Evolutionary conservation across 1,284 basidiomycete species (phyloP), one percentile per base, ranked within the genome.

Genomic region (Mycena citricolor): DNA sequence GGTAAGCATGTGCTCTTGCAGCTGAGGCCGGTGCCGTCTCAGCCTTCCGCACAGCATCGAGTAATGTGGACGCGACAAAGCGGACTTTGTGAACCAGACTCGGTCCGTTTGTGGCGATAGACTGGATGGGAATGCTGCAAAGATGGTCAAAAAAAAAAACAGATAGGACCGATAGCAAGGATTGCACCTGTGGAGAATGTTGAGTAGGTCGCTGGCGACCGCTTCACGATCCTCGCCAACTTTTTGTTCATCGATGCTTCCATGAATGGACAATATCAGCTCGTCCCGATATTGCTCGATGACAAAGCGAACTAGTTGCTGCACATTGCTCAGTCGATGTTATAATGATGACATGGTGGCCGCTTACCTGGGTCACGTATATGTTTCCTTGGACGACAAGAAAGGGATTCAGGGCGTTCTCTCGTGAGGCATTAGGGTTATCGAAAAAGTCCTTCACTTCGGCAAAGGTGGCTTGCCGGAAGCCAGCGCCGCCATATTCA

Each of bases 291-390:
- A 92, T 63, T 91, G 90, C 56, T 92, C 85, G 41, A 89, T 86
- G 46, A 93, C 86, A 59, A 90, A 92, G 44, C 90, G 85, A 47
- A 89, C 87, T 45, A 92, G 79, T 89, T 93, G 90, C 88, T 92
- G 55, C 29, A 53, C 44, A 42, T 33, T 22, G 32, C 29, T 35
- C 36, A 22, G n/a, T 29, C 7, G 2, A n/a, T 17, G n/a, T 23
- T 6, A 31, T 31, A 39, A 29, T 46, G 32, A 39, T 35, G 43
- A 43, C 24, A 31, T 54, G n/a, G n/a, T n/a, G n/a, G n/a, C n/a
- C n/a, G n/a, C 71, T 42, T 54, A 84, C 86, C 75, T 91, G 89
- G 12, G 90, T 92, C 51, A 92, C 90, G 58, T 87, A 93, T 31
- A 92, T 69, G 58, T 93, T 93, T 24, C 86, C 86, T 62, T 92